Conservation (phyloP, 768 basidiomycete species). For the Suillus paluster region DNA sequence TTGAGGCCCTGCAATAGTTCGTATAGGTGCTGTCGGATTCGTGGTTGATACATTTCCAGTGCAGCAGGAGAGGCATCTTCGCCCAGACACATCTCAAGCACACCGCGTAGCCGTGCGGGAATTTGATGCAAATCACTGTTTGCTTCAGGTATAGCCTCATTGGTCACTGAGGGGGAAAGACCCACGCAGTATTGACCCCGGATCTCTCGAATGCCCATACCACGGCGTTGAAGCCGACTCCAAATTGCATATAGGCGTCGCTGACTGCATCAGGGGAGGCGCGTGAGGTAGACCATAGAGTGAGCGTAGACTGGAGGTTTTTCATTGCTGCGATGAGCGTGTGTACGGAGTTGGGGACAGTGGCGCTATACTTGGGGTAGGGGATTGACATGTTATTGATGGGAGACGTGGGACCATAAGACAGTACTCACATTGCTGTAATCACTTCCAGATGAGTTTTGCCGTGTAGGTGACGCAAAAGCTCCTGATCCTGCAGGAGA, state of each 20-base stretch:
- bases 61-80: constrained; percentile 40
- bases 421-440: not conserved
- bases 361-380: constrained; percentile 24
- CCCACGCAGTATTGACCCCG: constrained; percentile 79
- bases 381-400: not conserved
- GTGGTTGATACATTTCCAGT: constrained; percentile 43
- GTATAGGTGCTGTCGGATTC: constrained; percentile 39
- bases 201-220: constrained; percentile 75
- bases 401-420: not conserved
- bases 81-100: constrained; percentile 49
- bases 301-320: constrained; percentile 73
- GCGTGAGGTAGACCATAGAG: constrained; percentile 64
- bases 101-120: constrained; percentile 41
- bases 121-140: constrained; percentile 46
- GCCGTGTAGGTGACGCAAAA: constrained; percentile 3
- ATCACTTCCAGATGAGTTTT: constrained; percentile 4
- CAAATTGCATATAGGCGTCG: constrained; percentile 88
- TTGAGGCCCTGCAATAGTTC: constrained; percentile 47
- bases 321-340: constrained; percentile 82
- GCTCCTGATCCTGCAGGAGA: constrained; percentile 13
- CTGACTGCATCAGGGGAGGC: constrained; percentile 76
- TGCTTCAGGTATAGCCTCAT: constrained; percentile 3
- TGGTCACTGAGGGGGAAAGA: constrained; percentile 13
- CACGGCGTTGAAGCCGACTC: constrained; percentile 85
- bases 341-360: constrained; percentile 66